These are phyloP conservation scores for Candida tunisiensis DNA, from an alignment of 1,139 yeast species.

Conservation along the genomic window DNA sequence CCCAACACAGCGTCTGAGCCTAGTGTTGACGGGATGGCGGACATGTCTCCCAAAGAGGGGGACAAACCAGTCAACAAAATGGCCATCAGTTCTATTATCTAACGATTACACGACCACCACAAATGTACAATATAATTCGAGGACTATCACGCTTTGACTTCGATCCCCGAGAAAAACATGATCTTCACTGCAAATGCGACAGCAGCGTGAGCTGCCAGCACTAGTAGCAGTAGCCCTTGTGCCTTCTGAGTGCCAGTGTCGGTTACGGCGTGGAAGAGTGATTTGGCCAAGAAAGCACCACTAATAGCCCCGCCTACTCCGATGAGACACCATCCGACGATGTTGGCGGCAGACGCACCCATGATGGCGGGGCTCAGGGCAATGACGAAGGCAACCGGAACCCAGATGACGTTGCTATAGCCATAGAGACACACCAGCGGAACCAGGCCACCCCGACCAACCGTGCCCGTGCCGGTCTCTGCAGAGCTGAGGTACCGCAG, in stretches of 20 bases:
- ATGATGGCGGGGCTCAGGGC: constrained; percentile 20
- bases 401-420: constrained; percentile 64
- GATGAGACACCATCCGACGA: constrained; percentile 14
- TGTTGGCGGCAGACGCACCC: constrained; percentile 18
- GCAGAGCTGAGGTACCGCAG: constrained; percentile 25
- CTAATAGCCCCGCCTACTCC: constrained; percentile 7
- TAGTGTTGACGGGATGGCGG: too few species aligned
- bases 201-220: constrained; percentile 4
- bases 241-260: constrained; percentile 14
- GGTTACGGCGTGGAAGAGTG: too few species aligned
- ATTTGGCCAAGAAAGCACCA: too few species aligned
- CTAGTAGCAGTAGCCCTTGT: constrained; percentile 9
- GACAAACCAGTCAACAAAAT: too few species aligned
- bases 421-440: constrained; percentile 51
- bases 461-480: constrained; percentile 17
- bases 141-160: constrained; percentile 1
- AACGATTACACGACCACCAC: too few species aligned
- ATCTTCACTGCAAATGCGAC: constrained; percentile 17
- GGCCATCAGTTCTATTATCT: too few species aligned
- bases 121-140: background rate
- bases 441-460: too few species aligned
- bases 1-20: too few species aligned
- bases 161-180: constrained; percentile 16
- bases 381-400: constrained; percentile 45
- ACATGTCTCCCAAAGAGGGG: too few species aligned